A percentile compares a stretch with the other conserved stretches of the same genome.
Evolutionary conservation across 306 rosid species (phyloP).

Genomic region (Quillaja saponaria): DNA sequence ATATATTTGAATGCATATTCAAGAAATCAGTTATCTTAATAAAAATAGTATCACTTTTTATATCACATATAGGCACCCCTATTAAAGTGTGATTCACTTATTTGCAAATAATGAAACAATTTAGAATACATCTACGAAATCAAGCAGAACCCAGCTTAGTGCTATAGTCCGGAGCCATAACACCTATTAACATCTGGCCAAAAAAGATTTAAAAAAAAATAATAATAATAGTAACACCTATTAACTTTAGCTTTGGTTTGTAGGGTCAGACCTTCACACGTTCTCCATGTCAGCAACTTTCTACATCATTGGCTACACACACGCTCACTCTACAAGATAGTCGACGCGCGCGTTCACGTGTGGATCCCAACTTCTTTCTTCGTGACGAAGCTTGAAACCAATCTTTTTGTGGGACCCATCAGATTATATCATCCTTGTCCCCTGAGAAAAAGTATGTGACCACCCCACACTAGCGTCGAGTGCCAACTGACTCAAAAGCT

Average conservation of each 20-base stretch:
- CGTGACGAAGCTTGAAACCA: constrained; percentile 49
- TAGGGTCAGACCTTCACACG: constrained; percentile 1
- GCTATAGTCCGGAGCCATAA: background rate
- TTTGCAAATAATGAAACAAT: no score
- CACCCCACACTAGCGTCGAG: constrained; percentile 48
- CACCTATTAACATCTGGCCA: no score
- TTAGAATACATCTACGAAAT: no score
- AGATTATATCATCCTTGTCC: constrained; percentile 34
- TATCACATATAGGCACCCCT: no score
- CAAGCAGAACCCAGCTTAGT: constrained; percentile 29
- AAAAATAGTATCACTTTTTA: no score
- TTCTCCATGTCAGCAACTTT: constrained; percentile 31
- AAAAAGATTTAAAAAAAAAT: no score
- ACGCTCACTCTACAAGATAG: background rate
- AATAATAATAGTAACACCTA: constrained; percentile 8
- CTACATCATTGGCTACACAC: constrained; percentile 33
- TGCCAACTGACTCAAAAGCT: constrained; percentile 88
- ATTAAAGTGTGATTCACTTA: no score
- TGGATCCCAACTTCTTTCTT: constrained; percentile 57
- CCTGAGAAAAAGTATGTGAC: constrained; percentile 18
- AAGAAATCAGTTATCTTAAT: no score
- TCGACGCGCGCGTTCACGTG: constrained; percentile 20
- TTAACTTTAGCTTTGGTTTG: background rate
- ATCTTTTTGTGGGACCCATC: constrained; percentile 43
- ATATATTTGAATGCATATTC: no score